Conservation (phyloP, 306 rosid genomes). For the Gynostemma pentaphyllum region DNA sequence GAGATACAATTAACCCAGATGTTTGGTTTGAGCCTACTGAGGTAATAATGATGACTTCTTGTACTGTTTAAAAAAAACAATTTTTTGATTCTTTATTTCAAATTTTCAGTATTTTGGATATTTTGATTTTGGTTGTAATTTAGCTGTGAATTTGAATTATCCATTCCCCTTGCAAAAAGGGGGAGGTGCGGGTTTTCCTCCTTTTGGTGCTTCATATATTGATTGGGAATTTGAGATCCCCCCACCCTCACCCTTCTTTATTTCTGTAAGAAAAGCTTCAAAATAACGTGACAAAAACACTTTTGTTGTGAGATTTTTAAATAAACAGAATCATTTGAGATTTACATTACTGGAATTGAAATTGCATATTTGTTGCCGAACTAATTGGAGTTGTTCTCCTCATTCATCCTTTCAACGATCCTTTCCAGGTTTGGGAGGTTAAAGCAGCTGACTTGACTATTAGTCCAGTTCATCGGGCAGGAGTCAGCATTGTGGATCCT, state of each 20-base stretch:
- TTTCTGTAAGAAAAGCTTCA: not conserved
- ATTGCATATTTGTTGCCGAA: not conserved
- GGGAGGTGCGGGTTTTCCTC: not conserved
- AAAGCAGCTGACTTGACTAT: constrained; percentile 94
- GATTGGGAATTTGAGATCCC: not conserved
- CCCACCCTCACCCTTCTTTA: too few relatives aligned
- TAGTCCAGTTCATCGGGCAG: constrained; percentile 92
- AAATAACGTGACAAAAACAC: not conserved
- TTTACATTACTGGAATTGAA: not conserved
- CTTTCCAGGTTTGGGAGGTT: constrained; percentile 83
- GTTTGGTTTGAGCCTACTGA: constrained; percentile 91
- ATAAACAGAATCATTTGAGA: not conserved
- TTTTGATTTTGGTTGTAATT: too few relatives aligned
- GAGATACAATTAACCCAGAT: constrained; percentile 65
- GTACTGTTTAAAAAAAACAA: too few relatives aligned
- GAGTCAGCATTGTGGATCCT: constrained; percentile 63
- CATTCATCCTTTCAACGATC: not conserved
- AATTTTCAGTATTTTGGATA: not conserved
- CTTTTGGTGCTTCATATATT: not conserved
- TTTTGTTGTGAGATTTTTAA: not conserved
- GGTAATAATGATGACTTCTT: constrained; percentile 25
- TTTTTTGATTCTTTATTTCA: too few relatives aligned
- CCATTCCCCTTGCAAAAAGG: not conserved
- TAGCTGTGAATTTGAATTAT: too few relatives aligned
- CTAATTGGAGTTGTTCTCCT: not conserved